Conservation (phyloP, 2,329 filamentous ascomycete species). For the Hypoxylon sp. region DNA sequence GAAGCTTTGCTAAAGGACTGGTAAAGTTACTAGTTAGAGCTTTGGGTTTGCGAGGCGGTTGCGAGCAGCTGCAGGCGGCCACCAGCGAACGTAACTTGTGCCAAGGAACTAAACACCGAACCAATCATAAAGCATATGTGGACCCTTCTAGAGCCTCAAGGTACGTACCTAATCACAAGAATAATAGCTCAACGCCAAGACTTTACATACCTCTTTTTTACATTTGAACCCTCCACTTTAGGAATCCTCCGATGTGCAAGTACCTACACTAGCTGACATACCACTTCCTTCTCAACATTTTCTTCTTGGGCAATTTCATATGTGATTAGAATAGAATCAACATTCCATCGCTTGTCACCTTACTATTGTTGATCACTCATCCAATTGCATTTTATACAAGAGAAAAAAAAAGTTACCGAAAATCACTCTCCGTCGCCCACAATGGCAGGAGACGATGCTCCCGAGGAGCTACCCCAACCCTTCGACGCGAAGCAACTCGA, state of each 20-base stretch:
- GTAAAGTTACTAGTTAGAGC: conserved; percentile 18
- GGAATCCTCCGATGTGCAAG: conserved; percentile 4
- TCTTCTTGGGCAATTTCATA: conserved; percentile 2
- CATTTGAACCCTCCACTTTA: conserved; percentile 10
- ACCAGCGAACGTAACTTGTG: conserved; percentile 49
- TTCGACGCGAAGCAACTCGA: conserved; percentile 61
- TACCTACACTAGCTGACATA: background rate
- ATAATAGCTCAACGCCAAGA: conserved; percentile 34
- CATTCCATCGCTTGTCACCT: background rate
- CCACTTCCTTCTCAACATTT: conserved; percentile 11
- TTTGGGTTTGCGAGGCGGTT: conserved; percentile 36
- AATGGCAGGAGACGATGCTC: conserved; percentile 56
- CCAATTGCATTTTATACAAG: conserved; percentile 11
- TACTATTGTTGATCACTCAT: conserved; percentile 1
- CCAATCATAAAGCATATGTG: conserved; percentile 44
- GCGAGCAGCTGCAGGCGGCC: conserved; percentile 48
- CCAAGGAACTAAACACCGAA: conserved; percentile 16
- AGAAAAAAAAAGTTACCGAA: conserved; percentile 10
- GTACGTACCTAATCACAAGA: conserved; percentile 18
- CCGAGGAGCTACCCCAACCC: conserved; percentile 58
- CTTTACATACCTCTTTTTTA: conserved; percentile 24
- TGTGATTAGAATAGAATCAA: background rate
- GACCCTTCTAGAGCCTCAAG: conserved; percentile 39
- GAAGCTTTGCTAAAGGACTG: conserved; percentile 16
- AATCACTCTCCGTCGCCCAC: conserved; percentile 35